Conservation (phyloP, 192 early-diverging fungal genomes). For the Funneliformis geosporum region DNA sequence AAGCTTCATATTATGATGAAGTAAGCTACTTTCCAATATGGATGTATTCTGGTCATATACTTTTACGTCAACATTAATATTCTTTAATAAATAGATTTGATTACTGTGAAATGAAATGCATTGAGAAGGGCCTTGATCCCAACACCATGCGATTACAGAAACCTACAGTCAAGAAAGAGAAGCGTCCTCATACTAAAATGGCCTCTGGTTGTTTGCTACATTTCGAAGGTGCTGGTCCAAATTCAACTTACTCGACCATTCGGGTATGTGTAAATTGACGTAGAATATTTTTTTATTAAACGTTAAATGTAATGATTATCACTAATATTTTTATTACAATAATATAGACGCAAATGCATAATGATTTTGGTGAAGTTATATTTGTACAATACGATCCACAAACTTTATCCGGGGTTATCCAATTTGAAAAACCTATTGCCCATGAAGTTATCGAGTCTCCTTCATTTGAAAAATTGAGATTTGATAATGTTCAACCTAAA, state of each 20-base stretch:
- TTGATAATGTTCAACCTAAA: slow-evolving; percentile 1
- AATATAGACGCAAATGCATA: not conserved
- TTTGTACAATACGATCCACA: not conserved
- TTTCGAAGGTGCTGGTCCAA: not conserved
- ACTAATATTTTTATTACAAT: not conserved
- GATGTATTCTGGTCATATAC: not conserved
- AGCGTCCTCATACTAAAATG: not conserved
- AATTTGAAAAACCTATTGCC: slow-evolving; percentile 11
- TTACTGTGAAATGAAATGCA: slow-evolving; percentile 48
- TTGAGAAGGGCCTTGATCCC: slow-evolving; percentile 45
- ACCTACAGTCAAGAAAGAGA: not conserved
- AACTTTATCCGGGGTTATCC: not conserved
- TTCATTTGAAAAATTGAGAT: not conserved
- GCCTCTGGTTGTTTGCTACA: not conserved
- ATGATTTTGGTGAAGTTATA: not conserved
- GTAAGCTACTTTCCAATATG: slow-evolving; percentile 32
- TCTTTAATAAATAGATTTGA: slow-evolving; percentile 32
- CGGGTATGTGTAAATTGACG: not conserved
- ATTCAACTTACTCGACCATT: not conserved
- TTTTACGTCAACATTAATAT: not conserved
- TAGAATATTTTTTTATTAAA: no score
- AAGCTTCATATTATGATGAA: slow-evolving; percentile 50
- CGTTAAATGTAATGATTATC: not conserved
- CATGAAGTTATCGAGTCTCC: not conserved
- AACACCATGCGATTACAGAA: slow-evolving; percentile 26